phyloP scores from a whole-genome alignment of 345 rosid species.

The Lagerstroemia speciosa region DNA sequence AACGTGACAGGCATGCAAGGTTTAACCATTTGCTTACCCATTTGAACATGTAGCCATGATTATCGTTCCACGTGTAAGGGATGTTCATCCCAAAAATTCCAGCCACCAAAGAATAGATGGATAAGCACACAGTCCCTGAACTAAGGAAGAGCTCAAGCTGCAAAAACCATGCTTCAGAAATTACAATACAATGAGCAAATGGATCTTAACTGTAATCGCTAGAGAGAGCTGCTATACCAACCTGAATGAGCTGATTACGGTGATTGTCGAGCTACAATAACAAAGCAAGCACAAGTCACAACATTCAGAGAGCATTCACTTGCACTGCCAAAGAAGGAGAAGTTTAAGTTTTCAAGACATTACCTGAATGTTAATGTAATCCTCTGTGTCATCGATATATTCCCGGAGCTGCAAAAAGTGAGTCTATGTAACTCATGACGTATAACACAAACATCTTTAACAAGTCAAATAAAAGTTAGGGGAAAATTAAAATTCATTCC shows the following conservation, averaged over 20 bases:
- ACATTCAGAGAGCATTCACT: background rate
- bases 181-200: background rate
- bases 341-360: background rate
- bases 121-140: constrained; percentile 56
- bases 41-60: constrained; percentile 73
- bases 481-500: no score
- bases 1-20: background rate
- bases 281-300: background rate
- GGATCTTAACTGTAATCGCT: background rate
- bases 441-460: background rate
- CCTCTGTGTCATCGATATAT: constrained; percentile 95
- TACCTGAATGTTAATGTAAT: constrained; percentile 96
- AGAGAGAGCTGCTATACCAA: constrained; percentile 6
- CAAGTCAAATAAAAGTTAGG: constrained; percentile 3
- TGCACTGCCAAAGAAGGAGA: background rate
- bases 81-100: constrained; percentile 95
- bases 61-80: constrained; percentile 65
- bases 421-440: background rate
- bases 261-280: constrained; percentile 86
- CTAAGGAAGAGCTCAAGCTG: constrained; percentile 79
- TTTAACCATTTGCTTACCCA: constrained; percentile 36
- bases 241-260: constrained; percentile 98
- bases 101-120: constrained; percentile 66
- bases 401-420: constrained; percentile 67
- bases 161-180: constrained; percentile 4